A percentile compares a stretch with the other conserved stretches of the same genome.
Evolutionary conservation across 2,329 filamentous ascomycete genomes (phyloP).

Genomic region (Setomelanomma holmii): DNA sequence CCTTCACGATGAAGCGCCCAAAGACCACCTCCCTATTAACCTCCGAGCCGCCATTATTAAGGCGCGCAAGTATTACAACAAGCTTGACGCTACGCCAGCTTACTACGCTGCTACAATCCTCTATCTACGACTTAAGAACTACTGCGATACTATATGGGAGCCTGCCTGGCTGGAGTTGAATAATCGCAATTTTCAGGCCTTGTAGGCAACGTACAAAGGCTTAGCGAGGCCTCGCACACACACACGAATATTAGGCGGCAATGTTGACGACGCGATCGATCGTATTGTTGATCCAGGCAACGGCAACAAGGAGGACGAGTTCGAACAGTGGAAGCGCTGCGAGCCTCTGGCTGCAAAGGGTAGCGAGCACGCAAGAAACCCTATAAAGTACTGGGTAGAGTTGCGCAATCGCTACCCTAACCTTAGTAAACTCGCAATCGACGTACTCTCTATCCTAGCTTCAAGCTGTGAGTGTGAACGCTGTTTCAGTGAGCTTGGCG

Average conservation of each 20-base stretch:
- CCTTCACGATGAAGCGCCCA: background rate
- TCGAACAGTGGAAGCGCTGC: no score
- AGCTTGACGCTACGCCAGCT: no score
- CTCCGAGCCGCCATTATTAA: slow-evolving; percentile 34
- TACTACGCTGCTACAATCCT: slow-evolving; percentile 5
- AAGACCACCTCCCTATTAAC: background rate
- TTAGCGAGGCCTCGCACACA: no score
- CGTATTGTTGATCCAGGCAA: slow-evolving; percentile 1
- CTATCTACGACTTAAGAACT: slow-evolving; percentile 3
- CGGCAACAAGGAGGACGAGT: background rate
- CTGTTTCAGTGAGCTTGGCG: no score
- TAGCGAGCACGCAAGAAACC: background rate
- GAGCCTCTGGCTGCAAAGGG: background rate
- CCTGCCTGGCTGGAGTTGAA: slow-evolving; percentile 3
- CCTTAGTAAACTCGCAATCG: no score
- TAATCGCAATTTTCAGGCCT: no score
- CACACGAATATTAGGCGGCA: background rate
- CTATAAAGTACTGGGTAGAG: slow-evolving; percentile 2
- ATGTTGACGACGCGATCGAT: slow-evolving; percentile 4
- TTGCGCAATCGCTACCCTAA: background rate
- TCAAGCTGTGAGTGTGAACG: no score
- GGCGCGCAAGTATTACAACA: background rate
- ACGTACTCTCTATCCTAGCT: no score
- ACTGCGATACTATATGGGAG: slow-evolving; percentile 2
- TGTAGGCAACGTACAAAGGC: no score